Evolutionary conservation across 768 basidiomycete species (phyloP), one percentile per base, ranked within the genome.

Genomic region (Suillus subaureus): DNA sequence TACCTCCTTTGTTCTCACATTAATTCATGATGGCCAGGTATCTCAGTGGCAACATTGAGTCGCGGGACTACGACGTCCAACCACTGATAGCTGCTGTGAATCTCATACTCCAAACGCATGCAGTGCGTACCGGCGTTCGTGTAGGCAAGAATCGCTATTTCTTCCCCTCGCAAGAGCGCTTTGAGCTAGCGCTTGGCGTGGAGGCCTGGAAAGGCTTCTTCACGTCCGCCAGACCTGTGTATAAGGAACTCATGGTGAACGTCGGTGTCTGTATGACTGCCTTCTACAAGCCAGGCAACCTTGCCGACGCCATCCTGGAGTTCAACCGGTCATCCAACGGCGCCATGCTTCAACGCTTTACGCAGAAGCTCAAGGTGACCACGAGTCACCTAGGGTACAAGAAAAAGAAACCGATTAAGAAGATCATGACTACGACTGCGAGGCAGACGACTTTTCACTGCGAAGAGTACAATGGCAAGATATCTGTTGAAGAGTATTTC

Each of bases 401-500:
- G 69, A 73, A 72, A 61, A 82, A 78, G 65, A 90, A 87, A 69
- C 76, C 84, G 6, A 70, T 88, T 33, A 79, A 76, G 63, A 74
- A 68, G 33, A 78, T 85, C 40, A 73, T 73, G 21, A 64, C 70
- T 8, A 78, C 72, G 12, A 83, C 79, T 28, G 81, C 91, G 0
- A 77, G 72, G 15, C 75, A 80, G 23, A 77, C 87, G 61, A 79
- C 62, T 15, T 94, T 94, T 73, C 73, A 82, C 3, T 85, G 84
- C 60, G 80, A 81, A 1, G 90, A 93, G 68, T 79, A 82, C 42
- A 86, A 85, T 0, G 84, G 84, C 3, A 63, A 58, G 49, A 78
- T 91, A 13, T 83, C 86, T 0, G 87, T 94, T 3, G 85, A 87
- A 67, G 71, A 86, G 2, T 93, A 87, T 70, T 93, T 92, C 73